phyloP scores from a whole-genome alignment of 768 basidiomycete genomes.

The Gloeopeniophorella convolvens region DNA sequence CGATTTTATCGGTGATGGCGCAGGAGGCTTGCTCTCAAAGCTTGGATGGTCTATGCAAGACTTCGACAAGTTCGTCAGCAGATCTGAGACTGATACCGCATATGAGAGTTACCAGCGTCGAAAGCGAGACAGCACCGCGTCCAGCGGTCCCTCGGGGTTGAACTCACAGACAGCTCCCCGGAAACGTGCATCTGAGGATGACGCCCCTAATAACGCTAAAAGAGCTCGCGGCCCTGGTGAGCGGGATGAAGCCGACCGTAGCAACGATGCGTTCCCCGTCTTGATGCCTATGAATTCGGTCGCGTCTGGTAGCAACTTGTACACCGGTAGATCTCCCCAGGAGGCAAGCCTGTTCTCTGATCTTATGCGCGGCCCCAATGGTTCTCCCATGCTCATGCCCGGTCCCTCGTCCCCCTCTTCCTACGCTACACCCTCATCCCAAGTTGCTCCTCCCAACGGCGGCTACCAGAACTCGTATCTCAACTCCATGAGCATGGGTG shows the following conservation, averaged over 20 bases:
- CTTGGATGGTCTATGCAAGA: constrained; percentile 73
- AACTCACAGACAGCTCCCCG: constrained; percentile 27
- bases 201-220: constrained; percentile 39
- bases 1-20: constrained; percentile 81
- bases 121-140: constrained; percentile 38
- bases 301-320: constrained; percentile 36
- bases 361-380: constrained; percentile 28
- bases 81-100: constrained; percentile 87
- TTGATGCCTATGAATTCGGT: constrained; percentile 47
- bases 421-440: constrained; percentile 22
- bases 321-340: constrained; percentile 36
- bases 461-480: constrained; percentile 42
- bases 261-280: constrained; percentile 44
- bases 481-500: constrained; percentile 48
- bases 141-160: constrained; percentile 21
- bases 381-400: constrained; percentile 55
- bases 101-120: constrained; percentile 82
- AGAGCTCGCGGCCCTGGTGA: constrained; percentile 38
- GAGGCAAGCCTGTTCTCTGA: constrained; percentile 46
- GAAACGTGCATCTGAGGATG: constrained; percentile 54
- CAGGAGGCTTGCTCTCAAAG: constrained; percentile 68
- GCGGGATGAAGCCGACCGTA: constrained; percentile 38
- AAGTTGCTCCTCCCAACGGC: constrained; percentile 15
- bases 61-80: constrained; percentile 77
- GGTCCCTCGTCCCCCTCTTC: constrained; percentile 30